Evolutionary conservation across 441 rosid genomes (phyloP).

Genomic region (Euphorbia schlechtendalii): DNA sequence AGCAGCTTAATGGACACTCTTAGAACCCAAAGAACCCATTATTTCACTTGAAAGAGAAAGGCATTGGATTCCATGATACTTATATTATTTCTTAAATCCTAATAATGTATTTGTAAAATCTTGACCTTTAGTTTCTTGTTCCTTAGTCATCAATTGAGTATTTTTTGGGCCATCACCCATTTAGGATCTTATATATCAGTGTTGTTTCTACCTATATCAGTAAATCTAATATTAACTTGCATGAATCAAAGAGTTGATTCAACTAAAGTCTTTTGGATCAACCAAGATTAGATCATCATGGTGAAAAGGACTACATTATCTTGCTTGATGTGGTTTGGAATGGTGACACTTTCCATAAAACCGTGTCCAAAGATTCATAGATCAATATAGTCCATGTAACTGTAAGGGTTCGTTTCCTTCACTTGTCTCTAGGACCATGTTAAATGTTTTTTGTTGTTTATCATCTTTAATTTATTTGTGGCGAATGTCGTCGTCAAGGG

Average conservation of each 20-base stretch:
- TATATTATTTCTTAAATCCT: not conserved
- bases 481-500: too few species aligned
- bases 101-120: not conserved
- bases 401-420: too few species aligned
- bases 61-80: constrained; percentile 15
- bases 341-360: too few species aligned
- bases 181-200: not conserved
- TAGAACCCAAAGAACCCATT: not conserved
- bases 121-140: not conserved
- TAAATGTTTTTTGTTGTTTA: too few species aligned
- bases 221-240: not conserved
- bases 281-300: not conserved
- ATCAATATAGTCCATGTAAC: too few species aligned
- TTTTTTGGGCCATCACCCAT: not conserved
- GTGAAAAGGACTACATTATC: not conserved
- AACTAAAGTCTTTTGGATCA: not conserved
- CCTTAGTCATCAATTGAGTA: constrained; percentile 1
- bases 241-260: not conserved
- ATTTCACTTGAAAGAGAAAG: not conserved
- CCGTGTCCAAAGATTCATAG: too few species aligned
- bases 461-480: too few species aligned
- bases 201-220: not conserved
- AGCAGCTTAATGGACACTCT: not conserved
- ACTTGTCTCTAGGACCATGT: too few species aligned
- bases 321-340: not conserved